Base-by-base conservation (phyloP, 257 asterid genomes). In the Ajuga chamaepitys region DNA sequence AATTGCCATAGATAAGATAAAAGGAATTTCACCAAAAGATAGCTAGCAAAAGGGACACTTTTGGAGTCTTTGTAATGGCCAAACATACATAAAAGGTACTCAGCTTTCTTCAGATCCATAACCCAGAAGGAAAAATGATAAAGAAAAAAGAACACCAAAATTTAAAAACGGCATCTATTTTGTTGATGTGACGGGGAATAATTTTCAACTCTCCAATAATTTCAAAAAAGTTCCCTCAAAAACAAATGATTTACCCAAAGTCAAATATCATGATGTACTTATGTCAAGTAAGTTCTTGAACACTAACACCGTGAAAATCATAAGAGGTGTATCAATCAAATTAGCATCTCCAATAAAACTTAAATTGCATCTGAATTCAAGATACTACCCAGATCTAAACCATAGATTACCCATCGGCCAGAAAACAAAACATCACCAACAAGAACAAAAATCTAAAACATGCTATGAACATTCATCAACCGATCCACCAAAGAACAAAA, bases 61-160 rank as follows among this genome's bases (percentile, higher is more conserved):
- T 47, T 12, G n/a, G 3, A 21, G 20, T 4, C 46, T 5, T 48
- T 10, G 53, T 16, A 18, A 44, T 42, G 38, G 71, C 47, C 16
- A 58, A 70, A 54, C 62, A 30, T 57, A 44, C 37, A n/a, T 18
- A 12, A 66, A 72, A 78, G 82, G 57, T 41, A 21, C 70, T 64
- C 73, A 71, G 44, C 83, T 78, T 78, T 78, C 16, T n/a, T 9
- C 28, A 22, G 5, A 61, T 7, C 12, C 14, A 0, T 46, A 51
- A 58, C 48, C 74, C 60, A 20, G 7, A 61, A 70, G 41, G 16
- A 42, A 14, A 14, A 72, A 64, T 41, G 9, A 9, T 11, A 8
- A 30, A 57, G 6, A 10, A 47, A 20, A 58, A 56, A 10, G 64
- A 4, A 12, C 14, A 6, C 16, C 14, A 12, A 47, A 20, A 25